Percentiles rank a stretch among this genome's conserved stretches.
Conservation (phyloP, 139 green algal species). For the Diplosphaera chodatii region DNA sequence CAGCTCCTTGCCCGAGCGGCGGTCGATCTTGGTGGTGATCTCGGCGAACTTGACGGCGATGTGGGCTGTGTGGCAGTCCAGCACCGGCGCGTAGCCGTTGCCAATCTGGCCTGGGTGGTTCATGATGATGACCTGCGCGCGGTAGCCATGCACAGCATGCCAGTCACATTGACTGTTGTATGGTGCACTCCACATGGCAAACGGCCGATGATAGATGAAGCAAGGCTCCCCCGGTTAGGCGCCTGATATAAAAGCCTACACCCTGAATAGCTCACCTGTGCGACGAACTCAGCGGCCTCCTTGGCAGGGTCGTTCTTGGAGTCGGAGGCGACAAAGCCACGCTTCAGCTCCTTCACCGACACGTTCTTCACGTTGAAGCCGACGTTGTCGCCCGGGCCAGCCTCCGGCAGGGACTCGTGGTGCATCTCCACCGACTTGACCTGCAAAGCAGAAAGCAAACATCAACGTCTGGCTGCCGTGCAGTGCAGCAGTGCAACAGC, state of each 20-base stretch:
- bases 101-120: slow-evolving; percentile 57
- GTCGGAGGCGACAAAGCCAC: slow-evolving; percentile 57
- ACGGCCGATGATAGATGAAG: too few species aligned
- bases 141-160: too few species aligned
- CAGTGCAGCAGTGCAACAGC: too few species aligned
- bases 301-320: slow-evolving; percentile 63
- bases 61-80: slow-evolving; percentile 71
- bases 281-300: slow-evolving; percentile 48
- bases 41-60: slow-evolving; percentile 60
- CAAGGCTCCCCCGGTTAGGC: too few species aligned
- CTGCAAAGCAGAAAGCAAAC: slow-evolving; percentile 1
- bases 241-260: too few species aligned
- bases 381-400: slow-evolving; percentile 95
- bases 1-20: slow-evolving; percentile 64
- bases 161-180: too few species aligned
- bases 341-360: slow-evolving; percentile 53
- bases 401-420: slow-evolving; percentile 93
- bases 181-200: too few species aligned
- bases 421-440: slow-evolving; percentile 99
- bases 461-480: too few species aligned
- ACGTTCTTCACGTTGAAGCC: slow-evolving; percentile 99
- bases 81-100: slow-evolving; percentile 53
- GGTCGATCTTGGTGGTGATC: slow-evolving; percentile 59
- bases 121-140: slow-evolving; percentile 55
- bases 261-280: slow-evolving; percentile 32